Conservation (phyloP, 2,329 filamentous ascomycete genomes). For the Fusarium xylarioides region DNA sequence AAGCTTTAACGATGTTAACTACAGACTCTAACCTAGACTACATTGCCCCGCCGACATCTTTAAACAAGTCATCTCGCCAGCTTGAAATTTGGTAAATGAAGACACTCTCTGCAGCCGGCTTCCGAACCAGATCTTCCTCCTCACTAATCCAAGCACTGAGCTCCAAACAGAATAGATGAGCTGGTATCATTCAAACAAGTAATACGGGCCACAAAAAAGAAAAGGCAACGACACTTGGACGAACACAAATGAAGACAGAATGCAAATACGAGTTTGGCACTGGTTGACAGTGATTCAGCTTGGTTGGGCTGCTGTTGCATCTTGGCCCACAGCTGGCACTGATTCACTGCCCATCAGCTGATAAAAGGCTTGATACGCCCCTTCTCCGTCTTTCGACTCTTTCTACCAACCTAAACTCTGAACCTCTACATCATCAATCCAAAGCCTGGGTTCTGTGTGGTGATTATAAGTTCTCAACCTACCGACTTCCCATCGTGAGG, state of each 20-base stretch:
- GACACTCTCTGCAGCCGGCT: not conserved
- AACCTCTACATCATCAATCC: not conserved
- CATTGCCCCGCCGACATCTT: fast-evolving
- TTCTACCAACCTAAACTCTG: too few relatives aligned
- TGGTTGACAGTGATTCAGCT: not conserved
- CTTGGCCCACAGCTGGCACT: not conserved
- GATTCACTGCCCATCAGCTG: not conserved
- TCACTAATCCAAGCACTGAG: not conserved
- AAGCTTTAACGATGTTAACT: not conserved
- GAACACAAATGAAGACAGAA: too few relatives aligned
- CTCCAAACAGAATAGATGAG: not conserved
- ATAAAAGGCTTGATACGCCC: too few relatives aligned
- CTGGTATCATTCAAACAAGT: not conserved
- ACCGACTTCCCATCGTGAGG: not conserved
- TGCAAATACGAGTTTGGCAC: too few relatives aligned
- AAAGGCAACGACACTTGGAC: fast-evolving
- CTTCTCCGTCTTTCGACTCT: too few relatives aligned
- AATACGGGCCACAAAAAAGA: not conserved
- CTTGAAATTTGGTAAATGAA: fast-evolving
- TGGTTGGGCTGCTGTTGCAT: too few relatives aligned
- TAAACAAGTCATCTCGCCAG: fast-evolving
- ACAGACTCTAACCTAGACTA: not conserved
- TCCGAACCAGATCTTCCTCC: not conserved
- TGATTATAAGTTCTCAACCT: not conserved
- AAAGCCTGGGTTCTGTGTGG: not conserved